Conservation (phyloP, 352 stramenopile genomes). For the Globisporangium apiculatum region DNA sequence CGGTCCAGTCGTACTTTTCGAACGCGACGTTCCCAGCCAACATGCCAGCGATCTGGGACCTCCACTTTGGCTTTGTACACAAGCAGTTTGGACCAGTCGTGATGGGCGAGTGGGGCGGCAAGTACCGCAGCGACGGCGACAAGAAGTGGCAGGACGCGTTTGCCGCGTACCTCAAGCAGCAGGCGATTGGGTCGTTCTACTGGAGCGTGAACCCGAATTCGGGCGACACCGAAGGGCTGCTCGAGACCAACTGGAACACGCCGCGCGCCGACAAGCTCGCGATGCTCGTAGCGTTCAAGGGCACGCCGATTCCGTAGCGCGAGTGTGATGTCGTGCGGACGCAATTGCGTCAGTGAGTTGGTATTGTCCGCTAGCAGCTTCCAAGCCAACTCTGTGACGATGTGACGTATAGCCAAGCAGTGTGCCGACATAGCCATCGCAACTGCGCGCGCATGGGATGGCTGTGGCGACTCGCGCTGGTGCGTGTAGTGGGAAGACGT, state of each 20-base stretch:
- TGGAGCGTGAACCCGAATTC: slow-evolving; percentile 21
- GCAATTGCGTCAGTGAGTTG: too few species aligned
- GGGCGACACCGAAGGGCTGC: slow-evolving; percentile 48
- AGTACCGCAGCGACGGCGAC: slow-evolving; percentile 25
- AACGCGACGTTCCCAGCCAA: slow-evolving; percentile 7
- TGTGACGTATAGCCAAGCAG: too few species aligned
- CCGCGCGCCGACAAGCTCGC: slow-evolving; percentile 33
- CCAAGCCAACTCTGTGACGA: too few species aligned
- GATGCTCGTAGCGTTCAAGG: slow-evolving; percentile 33
- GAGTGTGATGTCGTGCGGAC: too few species aligned
- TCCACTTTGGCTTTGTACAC: slow-evolving; percentile 17
- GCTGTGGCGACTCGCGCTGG: too few species aligned
- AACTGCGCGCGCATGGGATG: too few species aligned
- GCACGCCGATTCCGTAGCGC: slow-evolving; percentile 10
- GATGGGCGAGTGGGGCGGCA: slow-evolving; percentile 57
- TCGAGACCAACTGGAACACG: slow-evolving; percentile 51
- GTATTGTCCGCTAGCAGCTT: too few species aligned
- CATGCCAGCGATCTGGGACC: slow-evolving; percentile 21
- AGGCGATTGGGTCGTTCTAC: slow-evolving; percentile 9
- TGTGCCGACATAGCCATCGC: too few species aligned
- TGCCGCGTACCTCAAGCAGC: slow-evolving; percentile 10
- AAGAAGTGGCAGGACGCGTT: slow-evolving; percentile 33
- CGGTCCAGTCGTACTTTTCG: slow-evolving; percentile 26
- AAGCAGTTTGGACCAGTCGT: slow-evolving; percentile 28
- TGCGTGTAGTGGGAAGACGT: too few species aligned